Evolutionary conservation across 2,329 filamentous ascomycete genomes (phyloP).

Genomic region (Pseudogymnoascus sp.): DNA sequence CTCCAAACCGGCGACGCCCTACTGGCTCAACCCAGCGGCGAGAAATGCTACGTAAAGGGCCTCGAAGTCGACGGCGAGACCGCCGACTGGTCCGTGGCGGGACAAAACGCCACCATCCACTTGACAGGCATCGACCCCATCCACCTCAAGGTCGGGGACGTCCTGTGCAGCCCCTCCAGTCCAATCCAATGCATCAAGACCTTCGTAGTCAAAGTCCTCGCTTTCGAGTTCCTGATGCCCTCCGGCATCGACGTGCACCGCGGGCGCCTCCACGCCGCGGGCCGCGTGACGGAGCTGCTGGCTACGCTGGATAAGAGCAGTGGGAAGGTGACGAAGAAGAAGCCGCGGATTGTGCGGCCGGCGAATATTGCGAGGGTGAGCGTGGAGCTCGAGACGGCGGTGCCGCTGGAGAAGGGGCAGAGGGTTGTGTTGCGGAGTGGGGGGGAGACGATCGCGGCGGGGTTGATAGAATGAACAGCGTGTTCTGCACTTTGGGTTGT

Average conservation of each 20-base stretch:
- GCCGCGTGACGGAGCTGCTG: slow-evolving; percentile 61
- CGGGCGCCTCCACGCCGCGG: slow-evolving; percentile 71
- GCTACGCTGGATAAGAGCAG: slow-evolving; percentile 71
- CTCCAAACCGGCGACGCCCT: slow-evolving; percentile 78
- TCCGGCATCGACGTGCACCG: slow-evolving; percentile 85
- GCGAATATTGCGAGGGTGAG: slow-evolving; percentile 68
- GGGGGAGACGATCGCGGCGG: slow-evolving; percentile 81
- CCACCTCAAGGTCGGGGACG: slow-evolving; percentile 75
- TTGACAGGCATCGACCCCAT: slow-evolving; percentile 76
- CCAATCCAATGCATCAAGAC: slow-evolving; percentile 63
- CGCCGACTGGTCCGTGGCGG: slow-evolving; percentile 84
- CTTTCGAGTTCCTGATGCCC: slow-evolving; percentile 82
- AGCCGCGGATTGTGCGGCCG: slow-evolving; percentile 74
- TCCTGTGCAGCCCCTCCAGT: slow-evolving; percentile 62
- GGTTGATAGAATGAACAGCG: slow-evolving; percentile 55
- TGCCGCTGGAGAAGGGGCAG: slow-evolving; percentile 72
- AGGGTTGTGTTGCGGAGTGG: slow-evolving; percentile 72
- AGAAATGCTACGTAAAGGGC: slow-evolving; percentile 72
- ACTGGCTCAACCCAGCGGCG: slow-evolving; percentile 69
- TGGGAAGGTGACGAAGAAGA: slow-evolving; percentile 71
- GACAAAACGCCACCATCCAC: slow-evolving; percentile 80
- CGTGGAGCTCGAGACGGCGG: slow-evolving; percentile 62
- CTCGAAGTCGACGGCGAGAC: slow-evolving; percentile 67
- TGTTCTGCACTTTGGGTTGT: slow-evolving; percentile 29
- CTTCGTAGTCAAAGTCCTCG: slow-evolving; percentile 77